Conservation (phyloP, 202 grass and related monocot species). For the Panicum hallii region DNA sequence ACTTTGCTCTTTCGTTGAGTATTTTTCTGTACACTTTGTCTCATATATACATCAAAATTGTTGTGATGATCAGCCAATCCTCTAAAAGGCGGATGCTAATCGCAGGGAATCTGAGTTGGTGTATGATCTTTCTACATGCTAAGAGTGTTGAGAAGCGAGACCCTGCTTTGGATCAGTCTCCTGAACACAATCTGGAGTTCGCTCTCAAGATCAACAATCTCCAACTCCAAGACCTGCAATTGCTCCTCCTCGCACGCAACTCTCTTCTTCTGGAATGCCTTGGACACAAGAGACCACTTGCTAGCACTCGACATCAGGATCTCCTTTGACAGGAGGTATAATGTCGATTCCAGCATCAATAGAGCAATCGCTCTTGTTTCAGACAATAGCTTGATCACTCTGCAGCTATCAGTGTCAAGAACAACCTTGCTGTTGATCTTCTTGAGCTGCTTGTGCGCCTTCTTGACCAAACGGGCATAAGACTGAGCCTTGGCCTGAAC, state of each 20-base stretch:
- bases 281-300: constrained; percentile 61
- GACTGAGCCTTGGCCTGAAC: constrained; percentile 18
- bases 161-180: constrained; percentile 61
- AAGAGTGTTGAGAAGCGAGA: constrained; percentile 66
- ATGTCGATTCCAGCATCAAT: constrained; percentile 47
- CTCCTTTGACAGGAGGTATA: constrained; percentile 21
- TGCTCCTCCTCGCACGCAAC: constrained; percentile 14
- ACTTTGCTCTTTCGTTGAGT: background rate
- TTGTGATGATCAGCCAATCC: constrained; percentile 35
- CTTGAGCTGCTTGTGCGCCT: constrained; percentile 50
- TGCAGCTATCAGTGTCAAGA: constrained; percentile 2
- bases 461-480: constrained; percentile 45
- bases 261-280: constrained; percentile 27
- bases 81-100: constrained; percentile 40
- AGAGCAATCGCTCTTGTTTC: constrained; percentile 34
- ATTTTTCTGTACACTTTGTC: background rate
- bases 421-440: constrained; percentile 41
- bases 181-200: constrained; percentile 41
- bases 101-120: constrained; percentile 2
- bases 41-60: constrained; percentile 28
- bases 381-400: background rate
- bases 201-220: constrained; percentile 50
- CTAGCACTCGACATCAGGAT: constrained; percentile 21
- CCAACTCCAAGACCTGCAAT: constrained; percentile 33
- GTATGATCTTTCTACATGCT: constrained; percentile 46